These are phyloP conservation scores for Sporothrix dimorphospora DNA, from an alignment of 2,329 filamentous ascomycete genomes.

Conservation along the genomic window DNA sequence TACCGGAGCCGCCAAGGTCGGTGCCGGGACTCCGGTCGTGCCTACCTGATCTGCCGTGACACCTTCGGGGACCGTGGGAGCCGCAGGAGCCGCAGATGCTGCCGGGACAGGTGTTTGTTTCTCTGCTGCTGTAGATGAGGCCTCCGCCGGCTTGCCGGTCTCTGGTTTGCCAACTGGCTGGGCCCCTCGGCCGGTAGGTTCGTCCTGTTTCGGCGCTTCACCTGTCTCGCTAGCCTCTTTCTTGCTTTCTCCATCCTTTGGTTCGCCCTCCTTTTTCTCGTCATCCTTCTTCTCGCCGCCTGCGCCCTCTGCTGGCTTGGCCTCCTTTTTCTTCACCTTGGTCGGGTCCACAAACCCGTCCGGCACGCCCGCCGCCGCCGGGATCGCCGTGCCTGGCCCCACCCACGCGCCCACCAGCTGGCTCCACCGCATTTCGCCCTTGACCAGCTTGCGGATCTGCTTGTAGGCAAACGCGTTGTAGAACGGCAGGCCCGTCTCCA, in stretches of 20 bases:
- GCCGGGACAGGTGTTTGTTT: no score
- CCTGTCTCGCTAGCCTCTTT: neutral
- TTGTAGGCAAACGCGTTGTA: constrained; percentile 78
- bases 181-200: neutral
- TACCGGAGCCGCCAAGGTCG: neutral
- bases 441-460: constrained; percentile 74
- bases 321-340: constrained; percentile 31
- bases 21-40: neutral
- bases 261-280: neutral
- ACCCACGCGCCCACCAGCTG: constrained; percentile 80
- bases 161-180: neutral
- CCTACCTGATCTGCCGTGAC: no score
- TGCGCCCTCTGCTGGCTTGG: constrained; percentile 22
- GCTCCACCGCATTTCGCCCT: constrained; percentile 82
- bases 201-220: neutral
- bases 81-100: neutral
- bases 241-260: neutral
- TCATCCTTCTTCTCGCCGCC: constrained; percentile 9
- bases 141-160: neutral
- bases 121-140: no score
- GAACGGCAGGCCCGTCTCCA: constrained; percentile 80
- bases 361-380: constrained; percentile 76
- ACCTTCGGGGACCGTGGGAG: neutral
- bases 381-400: constrained; percentile 56
- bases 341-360: constrained; percentile 63